A percentile compares a stretch with the other conserved stretches of the same genome.
Evolutionary conservation across 805 yeast species (phyloP).

Genomic region (Lachancea waltii): DNA sequence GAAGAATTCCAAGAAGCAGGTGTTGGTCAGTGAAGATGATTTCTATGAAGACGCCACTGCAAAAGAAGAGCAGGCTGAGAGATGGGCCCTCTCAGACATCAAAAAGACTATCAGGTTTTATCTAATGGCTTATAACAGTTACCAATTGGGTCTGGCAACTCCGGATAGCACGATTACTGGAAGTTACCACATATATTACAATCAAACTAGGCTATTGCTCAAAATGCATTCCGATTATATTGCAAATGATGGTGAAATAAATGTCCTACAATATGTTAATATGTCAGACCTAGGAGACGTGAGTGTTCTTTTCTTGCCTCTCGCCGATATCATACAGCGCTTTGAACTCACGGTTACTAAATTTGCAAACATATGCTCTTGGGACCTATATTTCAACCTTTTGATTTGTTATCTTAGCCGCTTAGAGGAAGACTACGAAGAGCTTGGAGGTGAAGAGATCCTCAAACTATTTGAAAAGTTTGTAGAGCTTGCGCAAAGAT

Average conservation of each 20-base stretch:
- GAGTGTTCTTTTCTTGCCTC: conserved; percentile 11
- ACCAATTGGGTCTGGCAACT: conserved; percentile 32
- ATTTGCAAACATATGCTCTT: conserved; percentile 16
- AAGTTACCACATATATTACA: conserved; percentile 31
- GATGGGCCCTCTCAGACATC: conserved; percentile 32
- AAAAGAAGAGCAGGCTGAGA: conserved; percentile 32
- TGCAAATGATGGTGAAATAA: conserved; percentile 27
- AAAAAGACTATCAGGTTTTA: conserved; percentile 26
- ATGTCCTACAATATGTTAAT: conserved; percentile 25
- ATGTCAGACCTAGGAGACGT: conserved; percentile 21
- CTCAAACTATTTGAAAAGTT: conserved; percentile 17
- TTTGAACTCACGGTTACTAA: conserved; percentile 18
- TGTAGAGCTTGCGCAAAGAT: conserved; percentile 12
- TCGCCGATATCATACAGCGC: conserved; percentile 17
- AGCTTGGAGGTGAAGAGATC: conserved; percentile 14
- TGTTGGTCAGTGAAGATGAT: conserved; percentile 23
- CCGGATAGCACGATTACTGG: conserved; percentile 25
- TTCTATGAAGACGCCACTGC: conserved; percentile 29
- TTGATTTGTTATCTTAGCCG: conserved; percentile 21
- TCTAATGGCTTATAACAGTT: conserved; percentile 22
- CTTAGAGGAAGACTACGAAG: conserved; percentile 19
- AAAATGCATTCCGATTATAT: conserved; percentile 27
- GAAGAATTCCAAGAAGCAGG: not conserved
- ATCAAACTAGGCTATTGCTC: conserved; percentile 27
- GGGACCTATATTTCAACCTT: conserved; percentile 32